These are phyloP conservation scores for Fragaria ananassa DNA, from an alignment of 306 rosid species.

Conservation along the genomic window DNA sequence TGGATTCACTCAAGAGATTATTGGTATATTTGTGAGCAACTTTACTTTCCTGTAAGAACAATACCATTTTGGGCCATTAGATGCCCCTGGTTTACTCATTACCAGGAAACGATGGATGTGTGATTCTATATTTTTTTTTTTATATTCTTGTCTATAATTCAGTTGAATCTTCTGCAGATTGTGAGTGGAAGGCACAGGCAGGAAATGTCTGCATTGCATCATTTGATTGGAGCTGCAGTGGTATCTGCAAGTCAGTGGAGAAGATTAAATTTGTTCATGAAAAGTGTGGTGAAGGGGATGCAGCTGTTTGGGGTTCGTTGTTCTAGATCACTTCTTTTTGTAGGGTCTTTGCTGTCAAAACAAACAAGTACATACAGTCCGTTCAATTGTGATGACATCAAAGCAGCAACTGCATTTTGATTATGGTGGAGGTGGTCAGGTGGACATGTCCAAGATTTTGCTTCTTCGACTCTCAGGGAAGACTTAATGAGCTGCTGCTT, in stretches of 20 bases:
- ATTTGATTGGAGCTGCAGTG: slow-evolving; percentile 99
- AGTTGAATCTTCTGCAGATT: slow-evolving; percentile 47
- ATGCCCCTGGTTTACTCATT: neutral
- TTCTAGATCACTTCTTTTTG: slow-evolving; percentile 30
- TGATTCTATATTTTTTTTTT: neutral
- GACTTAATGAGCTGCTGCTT: slow-evolving; percentile 26
- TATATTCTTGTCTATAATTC: slow-evolving; percentile 16
- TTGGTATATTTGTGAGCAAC: neutral
- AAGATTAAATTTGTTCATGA: slow-evolving; percentile 83
- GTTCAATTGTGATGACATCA: slow-evolving; percentile 23
- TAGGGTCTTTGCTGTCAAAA: slow-evolving; percentile 18
- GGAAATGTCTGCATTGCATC: slow-evolving; percentile 90
- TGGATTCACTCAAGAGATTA: neutral
- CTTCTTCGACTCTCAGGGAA: slow-evolving; percentile 2
- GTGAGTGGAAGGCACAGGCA: slow-evolving; percentile 98
- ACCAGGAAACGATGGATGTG: neutral
- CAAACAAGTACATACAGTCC: slow-evolving; percentile 7
- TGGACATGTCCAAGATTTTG: neutral
- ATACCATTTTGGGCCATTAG: neutral
- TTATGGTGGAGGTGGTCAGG: slow-evolving; percentile 23
- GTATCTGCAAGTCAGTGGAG: slow-evolving; percentile 98
- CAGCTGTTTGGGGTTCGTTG: slow-evolving; percentile 80
- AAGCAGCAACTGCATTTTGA: slow-evolving; percentile 22
- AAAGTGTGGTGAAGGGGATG: slow-evolving; percentile 94
- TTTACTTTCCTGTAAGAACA: neutral